Evolutionary conservation across 768 basidiomycete species (phyloP), one percentile per base, ranked within the genome.

Genomic region (Amanita muscaria): DNA sequence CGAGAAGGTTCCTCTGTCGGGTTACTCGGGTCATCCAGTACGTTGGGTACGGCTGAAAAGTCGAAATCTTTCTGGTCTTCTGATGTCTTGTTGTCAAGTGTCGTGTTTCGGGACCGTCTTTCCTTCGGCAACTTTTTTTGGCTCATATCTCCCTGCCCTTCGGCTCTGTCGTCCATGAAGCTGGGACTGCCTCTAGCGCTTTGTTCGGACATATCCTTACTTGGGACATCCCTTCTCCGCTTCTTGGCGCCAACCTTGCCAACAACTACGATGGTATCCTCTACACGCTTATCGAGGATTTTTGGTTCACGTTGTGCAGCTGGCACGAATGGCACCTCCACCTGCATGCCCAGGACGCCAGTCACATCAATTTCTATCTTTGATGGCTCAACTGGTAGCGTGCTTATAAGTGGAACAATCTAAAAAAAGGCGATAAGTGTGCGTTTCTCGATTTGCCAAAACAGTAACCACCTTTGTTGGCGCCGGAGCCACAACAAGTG

Each of bases 281-380:
- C 77, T 24, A 64, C 63, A 15, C 58, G 59, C 22, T 39, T 47
- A 19, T 52, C 51, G 23, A 55, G 33, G 29, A 54, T 51, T 35
- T 59, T 57, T 16, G 51, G 58, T 2, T 56, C 60, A 15, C 89
- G 76, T 53, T 79, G 72, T 1, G 75, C 61, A 1, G 77, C 72
- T 37, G 88, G 88, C 7, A 93, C 70, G 51, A 81, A 93, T 1
- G 89, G 79, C 5, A 91, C 75, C 60, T 89, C 88, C 27, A 77
- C 72, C 42, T 79, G 73, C 60, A 69, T 73, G 18, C 64, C 67
- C 9, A 61, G 57, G 4, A 58, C 46, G 31, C 52, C 59, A 40
- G 56, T 54, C 44, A 50, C 34, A 40, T 55, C 35, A 23, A 41
- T 47, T 15, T 42, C 42, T 22, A 45, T 40, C 2, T 42, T 40